These are phyloP conservation scores for Gliomastix tumulicola DNA, from an alignment of 2,329 filamentous ascomycete species.

Conservation along the genomic window DNA sequence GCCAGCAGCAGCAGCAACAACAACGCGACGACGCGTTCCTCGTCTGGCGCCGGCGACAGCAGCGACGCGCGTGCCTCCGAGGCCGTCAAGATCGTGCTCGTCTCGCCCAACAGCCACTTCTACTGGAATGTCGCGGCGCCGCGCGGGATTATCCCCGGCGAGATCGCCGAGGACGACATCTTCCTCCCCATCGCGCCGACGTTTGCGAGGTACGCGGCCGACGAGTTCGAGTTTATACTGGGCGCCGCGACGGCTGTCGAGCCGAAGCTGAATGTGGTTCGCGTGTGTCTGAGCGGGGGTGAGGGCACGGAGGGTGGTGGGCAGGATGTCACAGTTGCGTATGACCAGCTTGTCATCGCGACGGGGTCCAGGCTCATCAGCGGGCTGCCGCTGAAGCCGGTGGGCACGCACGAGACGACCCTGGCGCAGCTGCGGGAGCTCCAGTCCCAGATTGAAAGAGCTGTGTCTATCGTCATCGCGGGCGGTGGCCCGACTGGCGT, in stretches of 20 bases:
- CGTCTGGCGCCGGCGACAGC: slow-evolving; percentile 34
- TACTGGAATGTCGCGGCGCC: slow-evolving; percentile 50
- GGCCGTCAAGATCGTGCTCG: slow-evolving; percentile 38
- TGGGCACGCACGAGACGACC: slow-evolving; percentile 28
- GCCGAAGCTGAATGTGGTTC: slow-evolving; percentile 23
- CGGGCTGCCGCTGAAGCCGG: slow-evolving; percentile 18
- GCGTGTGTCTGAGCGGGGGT: slow-evolving; percentile 21
- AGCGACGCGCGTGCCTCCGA: slow-evolving; percentile 28
- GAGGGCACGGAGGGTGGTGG: no score
- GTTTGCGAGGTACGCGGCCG: slow-evolving; percentile 35
- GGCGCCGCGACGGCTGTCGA: slow-evolving; percentile 32
- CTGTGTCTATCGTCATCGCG: slow-evolving; percentile 45
- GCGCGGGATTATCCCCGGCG: slow-evolving; percentile 41
- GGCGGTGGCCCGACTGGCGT: slow-evolving; percentile 50
- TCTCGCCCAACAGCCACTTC: slow-evolving; percentile 45
- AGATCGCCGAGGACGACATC: slow-evolving; percentile 37
- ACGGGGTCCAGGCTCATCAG: slow-evolving; percentile 43
- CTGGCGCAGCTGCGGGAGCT: slow-evolving; percentile 13
- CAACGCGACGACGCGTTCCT: neutral
- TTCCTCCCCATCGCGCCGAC: slow-evolving; percentile 36
- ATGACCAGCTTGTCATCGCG: slow-evolving; percentile 52
- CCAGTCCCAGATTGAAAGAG: slow-evolving; percentile 27
- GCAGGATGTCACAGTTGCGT: slow-evolving; percentile 26
- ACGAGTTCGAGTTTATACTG: slow-evolving; percentile 39
- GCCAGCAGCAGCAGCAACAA: slow-evolving; percentile 29